Base-by-base conservation (phyloP, 2,329 filamentous ascomycete genomes). In the Exutisphaerella laricina region DNA sequence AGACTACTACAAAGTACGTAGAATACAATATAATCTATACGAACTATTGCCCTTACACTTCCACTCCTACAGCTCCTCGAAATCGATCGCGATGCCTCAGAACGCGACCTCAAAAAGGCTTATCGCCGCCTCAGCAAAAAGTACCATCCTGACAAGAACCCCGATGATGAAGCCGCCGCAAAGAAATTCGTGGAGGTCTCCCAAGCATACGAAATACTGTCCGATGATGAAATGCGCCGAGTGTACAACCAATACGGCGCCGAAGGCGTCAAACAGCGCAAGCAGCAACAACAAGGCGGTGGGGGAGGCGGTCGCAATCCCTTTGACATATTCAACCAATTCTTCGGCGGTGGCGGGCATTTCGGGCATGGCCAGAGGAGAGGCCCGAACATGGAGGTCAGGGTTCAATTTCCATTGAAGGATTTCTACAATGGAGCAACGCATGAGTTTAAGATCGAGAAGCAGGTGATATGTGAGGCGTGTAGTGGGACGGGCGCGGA, bases 71-170 rank as follows among this genome's bases (percentile, higher is more conserved):
- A 94, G 80, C 70, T 95, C 45, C 79, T 98, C 18, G 88, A 85
- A 41, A 70, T 98, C 51, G 78, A 83, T 59, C 88, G 80, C 59
- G 74, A 82, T 47, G 90, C 90, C 12, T 82, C 79, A 34, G 88
- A 95, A 41, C 82, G 82, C 59, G 84, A 97, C 58, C 84, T 98
- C 63, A 98, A 98, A 68, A 85, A 85, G 33, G 89, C 92, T 16
- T 98, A 98, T 68, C 80, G 89, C 47, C 82, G 80, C 47, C 74
- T 98, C 8, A 94, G 86, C 71, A 97, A 97, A 68, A 94, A 94
- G 65, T 96, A 78, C 66, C 92, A 98, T 62, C 92, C 92, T 3
- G 92, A 98, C 68, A 98, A 98, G 77, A 97, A 97, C 59, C 88
- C 90, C 43, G 83, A 82, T 53, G 83, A 96, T 63, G 72, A 85